Evolutionary conservation across 805 yeast species (phyloP).

Genomic region (Tetrapisispora fleetii): DNA sequence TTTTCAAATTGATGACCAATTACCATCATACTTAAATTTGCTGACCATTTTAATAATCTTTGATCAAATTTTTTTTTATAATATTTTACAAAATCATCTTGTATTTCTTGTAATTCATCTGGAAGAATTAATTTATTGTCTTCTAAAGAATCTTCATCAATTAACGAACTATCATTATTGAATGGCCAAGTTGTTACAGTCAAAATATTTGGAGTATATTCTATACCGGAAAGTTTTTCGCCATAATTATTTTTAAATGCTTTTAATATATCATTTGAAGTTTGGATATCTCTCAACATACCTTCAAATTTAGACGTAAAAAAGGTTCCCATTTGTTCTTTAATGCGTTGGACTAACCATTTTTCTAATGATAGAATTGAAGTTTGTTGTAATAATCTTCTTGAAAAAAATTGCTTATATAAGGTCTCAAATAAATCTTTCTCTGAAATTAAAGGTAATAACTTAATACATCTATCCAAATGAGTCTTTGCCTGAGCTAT

Average conservation of each 20-base stretch:
- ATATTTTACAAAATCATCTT: conserved; percentile 39
- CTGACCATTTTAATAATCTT: conserved; percentile 65
- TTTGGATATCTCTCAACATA: conserved; percentile 72
- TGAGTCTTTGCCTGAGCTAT: conserved; percentile 25
- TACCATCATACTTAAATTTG: conserved; percentile 76
- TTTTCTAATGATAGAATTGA: conserved; percentile 56
- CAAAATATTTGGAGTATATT: conserved; percentile 42
- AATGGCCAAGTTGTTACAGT: conserved; percentile 66
- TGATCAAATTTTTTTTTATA: conserved; percentile 47
- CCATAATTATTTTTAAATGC: conserved; percentile 3
- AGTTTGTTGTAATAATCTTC: conserved; percentile 49
- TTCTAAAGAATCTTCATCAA: conserved; percentile 4
- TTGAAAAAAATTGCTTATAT: conserved; percentile 80
- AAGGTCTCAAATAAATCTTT: conserved; percentile 80
- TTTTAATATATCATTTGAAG: conserved; percentile 36
- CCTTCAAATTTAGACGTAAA: conserved; percentile 74
- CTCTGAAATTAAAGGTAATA: conserved; percentile 63
- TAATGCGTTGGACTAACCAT: conserved; percentile 51
- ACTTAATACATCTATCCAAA: conserved; percentile 45
- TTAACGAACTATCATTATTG: conserved; percentile 28
- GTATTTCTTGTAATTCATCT: conserved; percentile 33
- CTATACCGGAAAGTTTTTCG: conserved; percentile 19
- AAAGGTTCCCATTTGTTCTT: conserved; percentile 69
- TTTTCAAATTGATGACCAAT: conserved; percentile 59
- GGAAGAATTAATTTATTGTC: conserved; percentile 35